Conservation (phyloP, 2,329 filamentous ascomycete genomes). For the Aspergillus costaricaensis region DNA sequence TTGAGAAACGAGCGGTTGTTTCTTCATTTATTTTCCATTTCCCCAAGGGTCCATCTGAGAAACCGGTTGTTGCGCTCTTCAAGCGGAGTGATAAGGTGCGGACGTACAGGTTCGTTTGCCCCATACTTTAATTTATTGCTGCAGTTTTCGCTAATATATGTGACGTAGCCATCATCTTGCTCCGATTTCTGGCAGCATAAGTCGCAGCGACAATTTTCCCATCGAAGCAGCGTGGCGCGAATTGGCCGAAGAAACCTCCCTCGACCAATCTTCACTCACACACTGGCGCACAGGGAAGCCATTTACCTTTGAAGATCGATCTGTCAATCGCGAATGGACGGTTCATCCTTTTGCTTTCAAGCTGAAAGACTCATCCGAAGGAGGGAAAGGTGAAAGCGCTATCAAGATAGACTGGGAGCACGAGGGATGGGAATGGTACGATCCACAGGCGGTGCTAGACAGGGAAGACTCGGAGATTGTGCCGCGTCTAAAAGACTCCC, state of each 20-base stretch:
- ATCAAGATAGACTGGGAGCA: constrained; percentile 66
- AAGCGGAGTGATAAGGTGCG: constrained; percentile 60
- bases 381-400: constrained; percentile 42
- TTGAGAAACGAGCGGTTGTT: constrained; percentile 41
- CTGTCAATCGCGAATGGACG: constrained; percentile 60
- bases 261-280: constrained; percentile 51
- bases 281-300: constrained; percentile 61
- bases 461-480: constrained; percentile 55
- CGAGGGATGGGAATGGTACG: constrained; percentile 59
- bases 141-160: background rate
- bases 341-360: constrained; percentile 63
- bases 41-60: constrained; percentile 18
- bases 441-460: constrained; percentile 54
- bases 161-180: constrained; percentile 53
- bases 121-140: background rate
- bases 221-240: constrained; percentile 63
- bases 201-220: constrained; percentile 54
- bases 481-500: constrained; percentile 58
- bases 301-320: constrained; percentile 58
- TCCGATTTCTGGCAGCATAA: constrained; percentile 64
- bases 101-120: constrained; percentile 58
- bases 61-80: constrained; percentile 61
- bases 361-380: constrained; percentile 41
- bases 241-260: constrained; percentile 62
- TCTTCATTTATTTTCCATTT: constrained; percentile 47